A percentile compares a stretch with the other conserved stretches of the same genome.
Conservation (phyloP, 164 flowering plant species). For the Tetracentron sinense region DNA sequence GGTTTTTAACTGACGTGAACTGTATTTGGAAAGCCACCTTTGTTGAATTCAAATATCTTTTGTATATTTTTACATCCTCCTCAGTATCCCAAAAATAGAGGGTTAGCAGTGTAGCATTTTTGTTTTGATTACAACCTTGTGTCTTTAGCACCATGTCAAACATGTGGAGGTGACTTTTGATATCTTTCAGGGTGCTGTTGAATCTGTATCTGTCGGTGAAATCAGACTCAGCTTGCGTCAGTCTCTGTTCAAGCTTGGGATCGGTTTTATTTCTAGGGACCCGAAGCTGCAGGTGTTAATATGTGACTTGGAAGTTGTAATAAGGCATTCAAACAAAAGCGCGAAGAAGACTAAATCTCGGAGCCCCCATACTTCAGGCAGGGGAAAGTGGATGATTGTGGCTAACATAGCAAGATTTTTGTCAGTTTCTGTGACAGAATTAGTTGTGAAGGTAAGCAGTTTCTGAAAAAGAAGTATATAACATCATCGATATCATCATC, state of each 20-base stretch:
- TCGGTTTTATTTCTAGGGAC: constrained; percentile 58
- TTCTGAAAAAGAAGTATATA: not conserved
- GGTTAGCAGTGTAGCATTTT: not conserved
- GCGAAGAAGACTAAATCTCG: constrained; percentile 39
- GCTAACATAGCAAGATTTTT: constrained; percentile 90
- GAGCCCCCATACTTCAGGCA: constrained; percentile 64
- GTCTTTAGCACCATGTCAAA: constrained; percentile 4
- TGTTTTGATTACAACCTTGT: not conserved
- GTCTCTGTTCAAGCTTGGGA: constrained; percentile 65
- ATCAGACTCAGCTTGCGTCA: constrained; percentile 63
- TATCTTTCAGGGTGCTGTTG: constrained; percentile 62
- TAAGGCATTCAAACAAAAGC: constrained; percentile 51
- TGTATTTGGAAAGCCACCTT: not conserved
- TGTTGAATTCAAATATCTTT: not conserved
- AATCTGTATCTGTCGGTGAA: constrained; percentile 69
- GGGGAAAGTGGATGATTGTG: constrained; percentile 92
- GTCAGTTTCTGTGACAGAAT: constrained; percentile 77
- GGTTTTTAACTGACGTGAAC: not conserved
- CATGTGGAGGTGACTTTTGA: constrained; percentile 6
- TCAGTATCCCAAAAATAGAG: not conserved
- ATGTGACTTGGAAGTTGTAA: constrained; percentile 62
- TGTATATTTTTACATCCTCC: not conserved
- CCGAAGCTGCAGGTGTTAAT: constrained; percentile 63
- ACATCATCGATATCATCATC: too few relatives aligned
- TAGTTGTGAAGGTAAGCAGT: constrained; percentile 68